These are phyloP conservation scores for Aureobasidium sp. DNA, from an alignment of 2,329 filamentous ascomycete species.

Conservation along the genomic window DNA sequence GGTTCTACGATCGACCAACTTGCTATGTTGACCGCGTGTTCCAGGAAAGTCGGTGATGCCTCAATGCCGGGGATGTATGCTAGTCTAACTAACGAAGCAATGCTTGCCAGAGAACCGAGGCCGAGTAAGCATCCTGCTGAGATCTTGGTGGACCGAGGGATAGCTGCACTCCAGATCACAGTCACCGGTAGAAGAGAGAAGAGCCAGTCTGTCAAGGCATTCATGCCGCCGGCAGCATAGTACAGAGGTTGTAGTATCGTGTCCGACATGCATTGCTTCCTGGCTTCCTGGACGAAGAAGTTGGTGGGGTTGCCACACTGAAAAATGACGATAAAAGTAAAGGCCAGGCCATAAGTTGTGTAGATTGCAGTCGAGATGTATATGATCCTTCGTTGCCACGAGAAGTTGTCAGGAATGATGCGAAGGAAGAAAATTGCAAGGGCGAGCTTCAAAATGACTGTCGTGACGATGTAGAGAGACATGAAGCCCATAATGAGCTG, in stretches of 20 bases:
- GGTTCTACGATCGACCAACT: constrained; percentile 27
- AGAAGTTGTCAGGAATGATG: constrained; percentile 23
- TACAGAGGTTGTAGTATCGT: constrained; percentile 20
- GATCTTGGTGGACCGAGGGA: constrained; percentile 34
- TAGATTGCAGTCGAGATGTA: constrained; percentile 22
- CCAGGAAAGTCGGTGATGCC: constrained; percentile 20
- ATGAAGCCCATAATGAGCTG: constrained; percentile 39
- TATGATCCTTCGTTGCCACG: constrained; percentile 24
- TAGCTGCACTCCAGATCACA: constrained; percentile 8
- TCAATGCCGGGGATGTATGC: constrained; percentile 19
- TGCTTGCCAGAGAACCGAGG: constrained; percentile 28
- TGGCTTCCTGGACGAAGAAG: constrained; percentile 19
- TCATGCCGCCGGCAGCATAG: constrained; percentile 25
- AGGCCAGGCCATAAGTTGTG: constrained; percentile 39
- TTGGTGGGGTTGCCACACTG: constrained; percentile 24
- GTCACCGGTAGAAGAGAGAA: constrained; percentile 30
- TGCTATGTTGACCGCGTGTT: constrained; percentile 20
- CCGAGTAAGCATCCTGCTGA: constrained; percentile 34
- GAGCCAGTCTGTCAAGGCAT: constrained; percentile 30
- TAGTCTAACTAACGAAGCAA: constrained; percentile 21
- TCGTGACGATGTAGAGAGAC: constrained; percentile 32
- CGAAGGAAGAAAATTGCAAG: constrained; percentile 35
- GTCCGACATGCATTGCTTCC: constrained; percentile 18
- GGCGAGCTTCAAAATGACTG: constrained; percentile 36
- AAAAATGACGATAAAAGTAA: constrained; percentile 41